A percentile compares a stretch with the other conserved stretches of the same genome.
These are phyloP conservation scores for Fagus sylvatica DNA, from an alignment of 306 rosid genomes.

Conservation along the genomic window DNA sequence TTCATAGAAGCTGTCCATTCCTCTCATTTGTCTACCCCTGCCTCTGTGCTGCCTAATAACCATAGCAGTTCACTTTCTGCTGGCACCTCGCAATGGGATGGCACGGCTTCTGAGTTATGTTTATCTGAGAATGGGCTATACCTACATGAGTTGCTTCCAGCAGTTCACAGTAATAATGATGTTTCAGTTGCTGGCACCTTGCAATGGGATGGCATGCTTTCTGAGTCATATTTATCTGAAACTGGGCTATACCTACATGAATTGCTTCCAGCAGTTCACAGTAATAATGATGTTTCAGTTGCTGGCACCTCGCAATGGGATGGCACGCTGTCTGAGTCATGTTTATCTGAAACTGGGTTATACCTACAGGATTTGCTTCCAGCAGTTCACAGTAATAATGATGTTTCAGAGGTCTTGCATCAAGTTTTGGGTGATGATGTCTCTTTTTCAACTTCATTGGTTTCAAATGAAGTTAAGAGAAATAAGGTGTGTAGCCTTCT, in stretches of 20 bases:
- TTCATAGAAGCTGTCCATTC: conserved; percentile 21
- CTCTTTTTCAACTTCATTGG: neutral
- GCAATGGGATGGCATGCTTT: conserved; percentile 24
- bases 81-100: conserved; percentile 28
- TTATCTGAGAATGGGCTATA: conserved; percentile 32
- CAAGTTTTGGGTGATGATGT: conserved; percentile 16
- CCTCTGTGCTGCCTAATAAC: conserved; percentile 11
- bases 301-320: conserved; percentile 22
- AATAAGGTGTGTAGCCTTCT: conserved; percentile 39
- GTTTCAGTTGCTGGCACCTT: conserved; percentile 14
- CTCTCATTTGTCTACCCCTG: conserved; percentile 8
- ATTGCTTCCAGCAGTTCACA: conserved; percentile 24
- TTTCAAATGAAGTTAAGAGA: conserved; percentile 9
- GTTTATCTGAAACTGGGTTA: conserved; percentile 34
- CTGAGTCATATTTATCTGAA: conserved; percentile 41
- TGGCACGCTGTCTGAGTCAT: conserved; percentile 34
- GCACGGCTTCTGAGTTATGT: conserved; percentile 32
- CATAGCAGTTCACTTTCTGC: conserved; percentile 21
- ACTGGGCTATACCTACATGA: conserved; percentile 18
- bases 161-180: conserved; percentile 23
- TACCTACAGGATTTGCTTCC: conserved; percentile 18
- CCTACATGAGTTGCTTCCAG: conserved; percentile 17
- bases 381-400: conserved; percentile 27
- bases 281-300: conserved; percentile 1
- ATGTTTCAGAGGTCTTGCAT: conserved; percentile 8